phyloP scores from a whole-genome alignment of 2,329 filamentous ascomycete species.

The Westerdykella sp. region DNA sequence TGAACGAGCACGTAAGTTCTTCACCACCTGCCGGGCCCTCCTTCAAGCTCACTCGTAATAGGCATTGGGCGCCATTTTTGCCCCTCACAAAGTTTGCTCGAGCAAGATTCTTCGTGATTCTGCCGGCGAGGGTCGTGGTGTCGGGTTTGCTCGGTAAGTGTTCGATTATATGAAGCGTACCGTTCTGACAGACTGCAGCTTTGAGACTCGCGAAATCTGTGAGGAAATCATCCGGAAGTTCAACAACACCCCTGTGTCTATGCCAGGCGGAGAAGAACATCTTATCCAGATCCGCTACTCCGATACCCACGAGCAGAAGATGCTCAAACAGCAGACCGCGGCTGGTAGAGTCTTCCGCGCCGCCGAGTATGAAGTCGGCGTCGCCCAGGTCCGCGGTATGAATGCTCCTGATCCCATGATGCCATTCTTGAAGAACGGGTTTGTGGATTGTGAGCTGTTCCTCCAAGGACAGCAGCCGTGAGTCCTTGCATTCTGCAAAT shows the following conservation, averaged over 20 bases:
- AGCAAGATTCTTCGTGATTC: slow-evolving; percentile 91
- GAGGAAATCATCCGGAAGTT: slow-evolving; percentile 83
- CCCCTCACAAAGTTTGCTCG: slow-evolving; percentile 76
- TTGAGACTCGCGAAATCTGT: slow-evolving; percentile 81
- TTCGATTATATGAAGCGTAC: not conserved
- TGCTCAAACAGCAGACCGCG: slow-evolving; percentile 91
- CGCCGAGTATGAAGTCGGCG: slow-evolving; percentile 67
- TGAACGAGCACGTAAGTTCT: slow-evolving; percentile 74
- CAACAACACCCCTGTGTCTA: slow-evolving; percentile 59
- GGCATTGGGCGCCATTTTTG: slow-evolving; percentile 69
- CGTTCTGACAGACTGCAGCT: slow-evolving; percentile 49
- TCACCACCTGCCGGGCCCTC: not conserved
- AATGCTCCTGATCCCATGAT: slow-evolving; percentile 30
- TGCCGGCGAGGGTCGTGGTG: slow-evolving; percentile 88
- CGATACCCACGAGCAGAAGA: slow-evolving; percentile 93
- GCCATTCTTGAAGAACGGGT: slow-evolving; percentile 26
- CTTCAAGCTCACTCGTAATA: slow-evolving; percentile 31
- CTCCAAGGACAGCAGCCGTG: slow-evolving; percentile 22
- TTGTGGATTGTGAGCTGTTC: slow-evolving; percentile 37
- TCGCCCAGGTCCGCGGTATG: slow-evolving; percentile 34
- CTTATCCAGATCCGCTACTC: slow-evolving; percentile 92
- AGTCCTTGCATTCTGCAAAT: slow-evolving; percentile 1
- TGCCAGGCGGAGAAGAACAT: slow-evolving; percentile 63
- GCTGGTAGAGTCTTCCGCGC: slow-evolving; percentile 93
- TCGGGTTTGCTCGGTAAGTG: slow-evolving; percentile 88